Evolutionary conservation across 139 green algal genomes (phyloP), one percentile per base, ranked within the genome.

Genomic region (Yamagishiella unicocca): DNA sequence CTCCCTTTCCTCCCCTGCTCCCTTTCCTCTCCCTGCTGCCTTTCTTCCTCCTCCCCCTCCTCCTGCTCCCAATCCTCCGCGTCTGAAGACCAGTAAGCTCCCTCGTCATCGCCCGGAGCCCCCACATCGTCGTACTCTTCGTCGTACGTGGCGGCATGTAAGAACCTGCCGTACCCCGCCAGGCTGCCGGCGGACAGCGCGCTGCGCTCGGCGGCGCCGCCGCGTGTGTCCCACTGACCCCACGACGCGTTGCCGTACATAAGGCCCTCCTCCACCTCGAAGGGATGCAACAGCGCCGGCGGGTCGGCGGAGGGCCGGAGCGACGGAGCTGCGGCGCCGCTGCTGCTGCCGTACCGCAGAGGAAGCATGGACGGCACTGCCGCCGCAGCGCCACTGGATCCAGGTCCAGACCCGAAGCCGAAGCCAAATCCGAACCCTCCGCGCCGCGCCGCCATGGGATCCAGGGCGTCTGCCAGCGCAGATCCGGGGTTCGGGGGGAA

Each of bases 231-330:
- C n/a, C n/a, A n/a, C n/a, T n/a, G n/a, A n/a, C n/a, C n/a, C n/a
- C n/a, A n/a, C n/a, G n/a, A n/a, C n/a, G n/a, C n/a, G n/a, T n/a
- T n/a, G n/a, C n/a, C n/a, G n/a, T n/a, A n/a, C n/a, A n/a, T n/a
- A n/a, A n/a, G n/a, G n/a, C n/a, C n/a, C 31, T 46, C 74, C 3
- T 67, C 46, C 29, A 45, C 74, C n/a, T 82, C 74, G 27, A 82
- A 82, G n/a, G 74, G 74, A 31, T 82, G 29, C n/a, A 82, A 46
- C 46, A 82, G 19, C 4, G 46, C 74, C 31, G 74, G n/a, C 31
- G 74, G 74, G 12, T 22, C 74, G 8, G 10, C 31, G 46, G 29
- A 17, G 27, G 21, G 72, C 45, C 24, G 9, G 24, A 17, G 43
- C 27, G 72, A 42, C 66, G 66, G 31, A 21, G 38, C 40, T 17